Evolutionary conservation across 2,329 filamentous ascomycete genomes (phyloP).

Genomic region (Pezicula rhizophila): DNA sequence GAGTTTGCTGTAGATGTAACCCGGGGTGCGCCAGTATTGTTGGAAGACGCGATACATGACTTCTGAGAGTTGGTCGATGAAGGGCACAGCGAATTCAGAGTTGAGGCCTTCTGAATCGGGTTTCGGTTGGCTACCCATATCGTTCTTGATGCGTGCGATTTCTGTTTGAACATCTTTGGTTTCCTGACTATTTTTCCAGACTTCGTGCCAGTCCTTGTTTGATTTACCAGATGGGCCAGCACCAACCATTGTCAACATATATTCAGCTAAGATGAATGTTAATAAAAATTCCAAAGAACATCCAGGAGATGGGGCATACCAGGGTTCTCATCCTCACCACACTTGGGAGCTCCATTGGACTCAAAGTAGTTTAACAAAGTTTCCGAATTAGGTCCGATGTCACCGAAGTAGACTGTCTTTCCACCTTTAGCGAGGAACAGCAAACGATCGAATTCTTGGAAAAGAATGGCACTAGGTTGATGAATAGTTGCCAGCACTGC

Average conservation of each 20-base stretch:
- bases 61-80: constrained; percentile 56
- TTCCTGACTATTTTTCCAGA: constrained; percentile 31
- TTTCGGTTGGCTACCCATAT: constrained; percentile 45
- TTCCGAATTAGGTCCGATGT: constrained; percentile 51
- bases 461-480: constrained; percentile 88
- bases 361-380: constrained; percentile 61
- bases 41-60: constrained; percentile 65
- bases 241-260: constrained; percentile 40
- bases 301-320: constrained; percentile 59
- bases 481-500: constrained; percentile 94
- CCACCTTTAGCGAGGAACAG: constrained; percentile 74
- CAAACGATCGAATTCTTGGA: constrained; percentile 81
- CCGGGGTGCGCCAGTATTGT: constrained; percentile 73
- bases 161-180: constrained; percentile 27
- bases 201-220: constrained; percentile 52
- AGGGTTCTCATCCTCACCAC: constrained; percentile 67
- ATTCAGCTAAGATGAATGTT: not conserved
- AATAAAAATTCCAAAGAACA: constrained; percentile 25
- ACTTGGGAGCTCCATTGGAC: constrained; percentile 59
- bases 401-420: constrained; percentile 75
- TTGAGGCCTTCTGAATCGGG: constrained; percentile 37
- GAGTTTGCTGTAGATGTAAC: constrained; percentile 69
- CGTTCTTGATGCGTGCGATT: constrained; percentile 21
- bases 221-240: constrained; percentile 55
- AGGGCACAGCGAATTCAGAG: constrained; percentile 74